These are phyloP conservation scores for Magnusiomyces ingens DNA, from an alignment of 1,139 yeast genomes.

Conservation along the genomic window DNA sequence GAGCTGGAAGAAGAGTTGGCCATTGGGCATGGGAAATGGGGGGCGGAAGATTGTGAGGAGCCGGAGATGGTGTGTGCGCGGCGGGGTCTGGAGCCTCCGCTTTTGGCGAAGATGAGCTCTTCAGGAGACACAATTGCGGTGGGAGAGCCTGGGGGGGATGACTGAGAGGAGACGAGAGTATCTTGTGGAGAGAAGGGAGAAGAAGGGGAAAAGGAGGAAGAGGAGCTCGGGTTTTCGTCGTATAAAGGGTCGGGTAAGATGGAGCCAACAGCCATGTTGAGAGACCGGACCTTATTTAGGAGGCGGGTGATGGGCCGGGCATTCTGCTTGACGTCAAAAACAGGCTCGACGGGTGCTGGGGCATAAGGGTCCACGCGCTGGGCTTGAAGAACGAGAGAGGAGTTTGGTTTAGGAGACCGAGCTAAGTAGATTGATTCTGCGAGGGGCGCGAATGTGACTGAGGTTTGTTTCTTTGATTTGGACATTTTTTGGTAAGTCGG, in stretches of 20 bases:
- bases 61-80: too few relatives aligned
- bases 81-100: too few relatives aligned
- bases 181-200: neutral
- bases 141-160: too few relatives aligned
- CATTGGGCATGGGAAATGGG: too few relatives aligned
- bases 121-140: too few relatives aligned
- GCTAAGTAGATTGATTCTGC: slow-evolving; percentile 2
- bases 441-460: neutral
- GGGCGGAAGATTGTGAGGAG: too few relatives aligned
- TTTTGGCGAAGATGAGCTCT: too few relatives aligned
- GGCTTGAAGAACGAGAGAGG: neutral
- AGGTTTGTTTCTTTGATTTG: too few relatives aligned
- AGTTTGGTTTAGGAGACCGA: neutral
- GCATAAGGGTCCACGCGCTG: neutral
- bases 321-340: slow-evolving; percentile 2
- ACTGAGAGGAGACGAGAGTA: too few relatives aligned
- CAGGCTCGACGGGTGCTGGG: neutral
- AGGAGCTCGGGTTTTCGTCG: neutral
- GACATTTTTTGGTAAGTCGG: too few relatives aligned
- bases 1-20: too few relatives aligned
- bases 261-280: slow-evolving; percentile 1
- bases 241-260: neutral
- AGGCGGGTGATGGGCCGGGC: slow-evolving; percentile 1
- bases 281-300: neutral
- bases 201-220: neutral